Evolutionary conservation across 2,329 filamentous ascomycete species (phyloP), one percentile per base, ranked within the genome.

Genomic region (Lecanoromycetidae sp.): DNA sequence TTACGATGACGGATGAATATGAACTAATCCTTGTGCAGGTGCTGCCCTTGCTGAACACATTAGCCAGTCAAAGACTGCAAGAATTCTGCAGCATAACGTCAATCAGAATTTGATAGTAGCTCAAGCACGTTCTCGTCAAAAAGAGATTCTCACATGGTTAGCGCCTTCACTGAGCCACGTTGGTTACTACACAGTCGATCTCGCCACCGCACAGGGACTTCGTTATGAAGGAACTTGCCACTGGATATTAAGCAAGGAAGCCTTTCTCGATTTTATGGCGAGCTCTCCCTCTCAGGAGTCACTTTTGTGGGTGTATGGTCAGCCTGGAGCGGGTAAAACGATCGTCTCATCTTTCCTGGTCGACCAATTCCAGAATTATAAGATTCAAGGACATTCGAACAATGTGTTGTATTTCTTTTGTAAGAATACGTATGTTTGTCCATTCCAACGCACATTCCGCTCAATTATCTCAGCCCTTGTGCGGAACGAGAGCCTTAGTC

Each of bases 351-450:
- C 42, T 9, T 45, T 36, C 19, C 25, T 45, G 17, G 29, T 45
- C 17, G 32, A 45, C 10, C 25, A 37, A 10, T 36, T 26, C n/a
- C 4, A 37, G 34, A 12, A 22, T 7, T 10, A 20, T 10, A 19
- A 20, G 12, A 0, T n/a, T n/a, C 17, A 36, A 12, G n/a, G 10
- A 17, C 9, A 8, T 13, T n/a, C 10, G n/a, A 15, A 15, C 4
- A 29, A 45, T 8, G 32, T 45, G 8, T 17, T 45, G 12, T 45
- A 45, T 27, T 45, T 45, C 20, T 45, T 45, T 33, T 37, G 42
- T 27, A 37, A 37, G 19, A 30, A 45, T 1, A 36, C 42, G n/a
- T n/a, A n/a, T n/a, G n/a, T n/a, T n/a, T n/a, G n/a, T n/a, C n/a
- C n/a, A n/a, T n/a, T n/a, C n/a, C n/a, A n/a, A n/a, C n/a, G n/a